phyloP scores from a whole-genome alignment of 495 filamentous ascomycete genomes.

The Polyplosphaeria fusca region DNA sequence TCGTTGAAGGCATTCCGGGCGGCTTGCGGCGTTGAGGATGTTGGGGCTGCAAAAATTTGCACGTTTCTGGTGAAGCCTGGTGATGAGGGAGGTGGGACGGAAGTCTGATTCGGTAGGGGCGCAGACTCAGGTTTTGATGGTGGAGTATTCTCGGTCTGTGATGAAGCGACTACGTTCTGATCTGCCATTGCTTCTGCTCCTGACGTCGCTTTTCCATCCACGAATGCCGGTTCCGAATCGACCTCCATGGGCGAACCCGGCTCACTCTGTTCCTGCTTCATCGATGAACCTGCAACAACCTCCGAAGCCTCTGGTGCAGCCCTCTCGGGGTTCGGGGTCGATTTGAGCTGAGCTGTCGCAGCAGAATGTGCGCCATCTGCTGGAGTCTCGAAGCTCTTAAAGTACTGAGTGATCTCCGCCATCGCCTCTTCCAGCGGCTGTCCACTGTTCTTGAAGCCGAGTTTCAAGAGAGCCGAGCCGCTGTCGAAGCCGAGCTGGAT shows the following conservation, averaged over 20 bases:
- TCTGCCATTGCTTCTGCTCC: too few relatives aligned
- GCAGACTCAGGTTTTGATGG: neutral
- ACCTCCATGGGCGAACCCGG: conserved; percentile 27
- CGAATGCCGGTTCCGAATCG: neutral
- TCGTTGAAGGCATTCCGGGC: conserved; percentile 63
- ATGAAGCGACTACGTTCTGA: too few relatives aligned
- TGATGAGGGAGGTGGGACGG: conserved; percentile 8
- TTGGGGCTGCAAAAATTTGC: conserved; percentile 72
- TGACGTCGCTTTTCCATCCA: neutral
- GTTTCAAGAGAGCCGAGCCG: conserved; percentile 71
- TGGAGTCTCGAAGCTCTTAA: conserved; percentile 43
- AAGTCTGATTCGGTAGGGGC: conserved; percentile 20
- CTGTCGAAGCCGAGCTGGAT: conserved; percentile 82
- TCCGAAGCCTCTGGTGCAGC: conserved; percentile 12
- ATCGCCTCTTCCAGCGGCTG: conserved; percentile 82
- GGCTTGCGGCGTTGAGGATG: conserved; percentile 68
- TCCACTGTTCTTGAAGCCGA: conserved; percentile 71
- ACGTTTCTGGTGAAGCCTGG: conserved; percentile 39
- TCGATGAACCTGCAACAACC: conserved; percentile 1
- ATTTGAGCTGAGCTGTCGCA: conserved; percentile 5
- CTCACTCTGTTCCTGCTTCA: conserved; percentile 12
- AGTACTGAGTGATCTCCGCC: conserved; percentile 70
- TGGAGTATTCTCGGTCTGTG: conserved; percentile 1
- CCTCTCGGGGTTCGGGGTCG: conserved; percentile 12
- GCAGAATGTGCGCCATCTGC: conserved; percentile 18